Percentiles rank a stretch among this genome's conserved stretches.
phyloP scores from a whole-genome alignment of 129 eudicot genomes.

The Tanacetum coccineum region DNA sequence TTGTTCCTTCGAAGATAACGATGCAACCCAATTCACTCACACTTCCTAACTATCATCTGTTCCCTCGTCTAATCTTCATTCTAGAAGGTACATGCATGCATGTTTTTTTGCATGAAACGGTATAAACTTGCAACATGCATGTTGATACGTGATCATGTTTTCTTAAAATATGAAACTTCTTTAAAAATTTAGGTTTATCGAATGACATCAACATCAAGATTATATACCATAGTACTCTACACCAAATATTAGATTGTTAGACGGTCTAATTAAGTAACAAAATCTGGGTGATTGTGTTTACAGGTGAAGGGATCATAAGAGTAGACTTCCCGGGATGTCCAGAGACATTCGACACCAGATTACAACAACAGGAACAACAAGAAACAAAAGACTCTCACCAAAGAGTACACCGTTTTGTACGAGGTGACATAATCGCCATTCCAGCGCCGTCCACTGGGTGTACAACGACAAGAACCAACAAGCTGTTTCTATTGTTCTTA shows the following conservation, averaged over 20 bases:
- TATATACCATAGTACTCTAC: no score
- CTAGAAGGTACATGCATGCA: slow-evolving; percentile 36
- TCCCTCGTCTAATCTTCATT: slow-evolving; percentile 62
- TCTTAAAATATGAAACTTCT: no score
- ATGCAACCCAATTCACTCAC: slow-evolving; percentile 51
- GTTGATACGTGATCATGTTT: no score
- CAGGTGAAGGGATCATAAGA: slow-evolving; percentile 63
- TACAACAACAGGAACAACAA: slow-evolving; percentile 22
- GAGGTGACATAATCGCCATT: slow-evolving; percentile 63
- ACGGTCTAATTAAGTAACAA: not conserved
- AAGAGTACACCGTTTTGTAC: slow-evolving; percentile 55
- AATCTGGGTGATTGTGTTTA: not conserved
- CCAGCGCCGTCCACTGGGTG: slow-evolving; percentile 72
- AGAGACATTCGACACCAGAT: slow-evolving; percentile 53
- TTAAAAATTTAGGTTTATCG: no score
- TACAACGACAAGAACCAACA: slow-evolving; percentile 63
- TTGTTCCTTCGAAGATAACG: slow-evolving; percentile 37
- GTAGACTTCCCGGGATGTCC: slow-evolving; percentile 69
- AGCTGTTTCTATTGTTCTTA: slow-evolving; percentile 44
- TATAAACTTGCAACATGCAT: no score
- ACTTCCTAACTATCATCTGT: slow-evolving; percentile 59
- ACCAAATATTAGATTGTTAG: no score
- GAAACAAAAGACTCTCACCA: slow-evolving; percentile 49
- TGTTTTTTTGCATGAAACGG: not conserved
- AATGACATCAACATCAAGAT: no score